Evolutionary conservation across 106 monocot genomes (phyloP), one percentile per base, ranked within the genome.

Genomic region (Narthecium ossifragum): DNA sequence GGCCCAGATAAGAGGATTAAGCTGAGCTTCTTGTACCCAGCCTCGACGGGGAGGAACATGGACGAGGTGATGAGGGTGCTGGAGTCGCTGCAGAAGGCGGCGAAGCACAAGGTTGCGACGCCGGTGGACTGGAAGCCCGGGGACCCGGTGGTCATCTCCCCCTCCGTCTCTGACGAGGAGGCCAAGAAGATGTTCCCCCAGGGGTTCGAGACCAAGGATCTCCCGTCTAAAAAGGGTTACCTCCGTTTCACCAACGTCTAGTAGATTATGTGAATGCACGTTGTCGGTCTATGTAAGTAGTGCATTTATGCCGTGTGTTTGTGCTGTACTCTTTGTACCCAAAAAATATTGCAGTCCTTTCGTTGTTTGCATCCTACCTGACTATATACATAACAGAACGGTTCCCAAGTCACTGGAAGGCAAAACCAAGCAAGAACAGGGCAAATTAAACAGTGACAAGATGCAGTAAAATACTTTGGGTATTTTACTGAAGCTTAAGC

Each of bases 81-180:
- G 41, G 92, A 92, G 15, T 77, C 86, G 29, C 65, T 86, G 26
- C 83, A 80, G 74, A 68, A 41, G 65, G 73, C 77, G 17, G 71
- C 70, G 26, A 67, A 77, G 74, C 57, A 74, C 54, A 65, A 63
- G 69, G 83, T 86, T 28, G 80, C 92, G n/a, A 92, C 86, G 18
- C 92, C 90, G 18, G 85, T 50, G 37, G 77, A 91, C 70, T 91
- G 90, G 90, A 82, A 78, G 60, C 67, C 75, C 2, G 85, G 90
- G 13, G 81, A 91, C 2, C 58, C 63, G 39, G 85, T 82, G 53
- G 81, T 85, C 21, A 82, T 91, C 56, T 53, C 78, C 32, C 79
- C 85, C 0, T 41, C 47, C 32, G 78, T 85, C 37, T 57, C 72
- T 12, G 68, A 64, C 43, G 90, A 78, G 34, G 85, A 85, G 69